These are phyloP conservation scores for Fusarium stilboides DNA, from an alignment of 2,329 filamentous ascomycete species.

Conservation along the genomic window DNA sequence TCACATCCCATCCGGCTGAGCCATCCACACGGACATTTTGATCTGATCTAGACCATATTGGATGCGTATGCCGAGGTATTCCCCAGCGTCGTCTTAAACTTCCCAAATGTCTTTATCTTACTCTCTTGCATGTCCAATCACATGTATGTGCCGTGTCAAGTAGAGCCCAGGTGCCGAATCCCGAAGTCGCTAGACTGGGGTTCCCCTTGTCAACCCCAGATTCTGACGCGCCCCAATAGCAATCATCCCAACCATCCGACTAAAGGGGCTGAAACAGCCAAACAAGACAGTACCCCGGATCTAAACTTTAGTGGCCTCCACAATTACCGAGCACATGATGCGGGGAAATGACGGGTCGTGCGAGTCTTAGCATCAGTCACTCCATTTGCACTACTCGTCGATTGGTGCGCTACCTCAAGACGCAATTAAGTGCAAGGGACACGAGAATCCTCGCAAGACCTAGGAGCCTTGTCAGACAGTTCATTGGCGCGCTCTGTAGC, in stretches of 20 bases:
- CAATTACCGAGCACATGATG: neutral
- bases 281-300: neutral
- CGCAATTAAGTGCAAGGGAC: neutral
- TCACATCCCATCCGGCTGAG: too few relatives aligned
- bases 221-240: neutral
- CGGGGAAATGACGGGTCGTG: neutral
- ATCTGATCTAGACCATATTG: too few relatives aligned
- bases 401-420: neutral
- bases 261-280: neutral
- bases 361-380: too few relatives aligned
- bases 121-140: too few relatives aligned
- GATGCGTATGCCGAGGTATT: too few relatives aligned
- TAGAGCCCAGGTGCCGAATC: neutral
- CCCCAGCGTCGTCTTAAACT: too few relatives aligned
- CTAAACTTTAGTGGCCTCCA: neutral
- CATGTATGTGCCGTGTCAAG: too few relatives aligned
- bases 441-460: neutral
- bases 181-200: neutral
- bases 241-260: neutral
- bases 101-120: too few relatives aligned
- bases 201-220: neutral
- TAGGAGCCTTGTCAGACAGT: neutral
- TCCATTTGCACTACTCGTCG: neutral
- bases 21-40: too few relatives aligned
- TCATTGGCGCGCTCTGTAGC: neutral